Base-by-base conservation (phyloP, 2,329 filamentous ascomycete genomes). In the Alternaria burnsii region DNA sequence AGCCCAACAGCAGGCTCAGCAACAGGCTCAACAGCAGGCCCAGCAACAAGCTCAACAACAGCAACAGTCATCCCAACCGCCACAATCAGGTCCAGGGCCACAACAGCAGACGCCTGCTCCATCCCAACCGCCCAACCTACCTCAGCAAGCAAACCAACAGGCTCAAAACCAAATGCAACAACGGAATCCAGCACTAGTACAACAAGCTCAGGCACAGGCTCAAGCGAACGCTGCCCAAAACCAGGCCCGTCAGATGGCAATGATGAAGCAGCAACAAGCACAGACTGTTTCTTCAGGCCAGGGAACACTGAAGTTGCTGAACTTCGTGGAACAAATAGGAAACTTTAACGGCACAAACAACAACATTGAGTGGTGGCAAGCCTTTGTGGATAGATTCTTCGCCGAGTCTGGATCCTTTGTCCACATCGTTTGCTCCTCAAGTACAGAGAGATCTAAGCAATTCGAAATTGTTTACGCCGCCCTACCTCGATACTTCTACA, bases 401-500 rank as follows among this genome's bases (percentile, higher is more conserved):
- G 90, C 92, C 0, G 84, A 86, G 0, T 86, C 85, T 28, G 93
- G 92, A 9, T 88, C 93, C 9, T 89, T 97, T 72, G 88, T 93
- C 42, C 88, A 94, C 70, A 86, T 88, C 4, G 82, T 96, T 16
- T 84, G 78, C 66, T 79, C 81, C 26, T 70, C 76, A 5, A 83
- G 86, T 20, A 81, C 81, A 58, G 87, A 89, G 44, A 83, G 82
- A 18, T 86, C 90, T 56, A 97, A 96, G 81, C 88, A 91, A 71
- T 97, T 94, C 71, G 94, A 97, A 76, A 93, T 98, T 50, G 87
- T 90, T 3, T 92, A 88, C 59, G 87, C 93, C 4, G 91, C 91
- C 1, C 84, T 99, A 46, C 88, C 94, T 34, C 89, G 94, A 71
- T 98, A 95, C 78, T 97, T 97, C 76, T 88, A 91, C 71, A 94